phyloP scores from a whole-genome alignment of 1,284 basidiomycete genomes.

The Sanghuangporus baumii region DNA sequence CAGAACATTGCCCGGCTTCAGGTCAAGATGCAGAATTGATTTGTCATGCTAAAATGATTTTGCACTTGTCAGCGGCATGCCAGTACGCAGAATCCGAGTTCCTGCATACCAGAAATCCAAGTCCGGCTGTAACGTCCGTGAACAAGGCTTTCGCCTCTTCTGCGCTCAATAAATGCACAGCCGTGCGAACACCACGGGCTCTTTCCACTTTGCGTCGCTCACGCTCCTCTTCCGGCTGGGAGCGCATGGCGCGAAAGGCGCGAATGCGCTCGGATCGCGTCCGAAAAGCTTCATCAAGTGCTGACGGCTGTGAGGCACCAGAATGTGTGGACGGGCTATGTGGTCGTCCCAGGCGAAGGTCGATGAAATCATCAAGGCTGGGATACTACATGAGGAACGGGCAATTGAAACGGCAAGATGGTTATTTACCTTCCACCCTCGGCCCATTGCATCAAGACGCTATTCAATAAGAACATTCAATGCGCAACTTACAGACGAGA shows the following conservation, averaged over 20 bases:
- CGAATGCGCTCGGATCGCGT: slow-evolving; percentile 68
- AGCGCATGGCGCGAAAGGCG: slow-evolving; percentile 66
- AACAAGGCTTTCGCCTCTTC: slow-evolving; percentile 78
- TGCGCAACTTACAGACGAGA: slow-evolving; percentile 20
- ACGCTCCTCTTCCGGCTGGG: slow-evolving; percentile 55
- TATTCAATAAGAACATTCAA: slow-evolving; percentile 25
- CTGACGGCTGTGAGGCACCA: slow-evolving; percentile 15
- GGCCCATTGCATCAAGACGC: slow-evolving; percentile 91
- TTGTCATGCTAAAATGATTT: slow-evolving; percentile 61
- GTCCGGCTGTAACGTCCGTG: slow-evolving; percentile 69
- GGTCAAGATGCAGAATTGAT: slow-evolving; percentile 84
- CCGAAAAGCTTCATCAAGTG: slow-evolving; percentile 30
- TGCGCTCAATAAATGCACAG: slow-evolving; percentile 74
- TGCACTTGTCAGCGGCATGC: neutral
- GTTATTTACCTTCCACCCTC: slow-evolving; percentile 63
- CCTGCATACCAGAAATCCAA: slow-evolving; percentile 69
- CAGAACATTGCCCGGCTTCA: slow-evolving; percentile 91
- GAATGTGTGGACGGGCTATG: slow-evolving; percentile 22
- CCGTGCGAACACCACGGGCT: slow-evolving; percentile 48
- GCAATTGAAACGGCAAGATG: neutral
- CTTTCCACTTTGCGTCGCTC: slow-evolving; percentile 51
- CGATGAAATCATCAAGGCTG: slow-evolving; percentile 80
- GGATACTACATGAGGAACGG: slow-evolving; percentile 12
- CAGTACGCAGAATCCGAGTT: neutral
- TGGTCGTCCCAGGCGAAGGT: slow-evolving; percentile 57